These are phyloP conservation scores for Pyronema omphalodes DNA, from an alignment of 495 filamentous ascomycete genomes.

Conservation along the genomic window DNA sequence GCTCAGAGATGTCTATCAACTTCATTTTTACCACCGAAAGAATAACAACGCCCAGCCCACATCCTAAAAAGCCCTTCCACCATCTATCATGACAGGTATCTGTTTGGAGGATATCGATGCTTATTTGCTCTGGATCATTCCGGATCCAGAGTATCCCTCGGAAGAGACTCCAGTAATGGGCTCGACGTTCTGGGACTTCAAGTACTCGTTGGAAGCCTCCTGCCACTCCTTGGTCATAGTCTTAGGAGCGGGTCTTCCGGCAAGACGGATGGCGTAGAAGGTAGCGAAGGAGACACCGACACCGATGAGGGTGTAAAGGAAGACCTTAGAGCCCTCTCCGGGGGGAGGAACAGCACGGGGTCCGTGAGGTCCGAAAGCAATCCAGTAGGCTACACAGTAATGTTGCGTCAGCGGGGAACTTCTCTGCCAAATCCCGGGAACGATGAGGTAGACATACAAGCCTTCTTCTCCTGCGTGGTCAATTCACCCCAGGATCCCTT, in stretches of 20 bases:
- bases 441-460: conserved; percentile 48
- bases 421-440: background rate
- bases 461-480: conserved; percentile 94
- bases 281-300: conserved; percentile 39
- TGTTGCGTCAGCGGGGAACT: background rate
- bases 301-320: conserved; percentile 48
- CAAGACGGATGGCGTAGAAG: conserved; percentile 44
- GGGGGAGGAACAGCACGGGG: conserved; percentile 65
- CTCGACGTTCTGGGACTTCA: conserved; percentile 81
- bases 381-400: conserved; percentile 67
- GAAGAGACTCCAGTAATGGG: conserved; percentile 73
- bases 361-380: conserved; percentile 90
- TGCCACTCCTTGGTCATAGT: conserved; percentile 95
- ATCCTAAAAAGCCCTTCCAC: background rate
- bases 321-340: conserved; percentile 59
- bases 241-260: conserved; percentile 49
- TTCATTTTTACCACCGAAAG: background rate
- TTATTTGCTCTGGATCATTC: conserved; percentile 46
- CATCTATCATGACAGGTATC: conserved; percentile 5
- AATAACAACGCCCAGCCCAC: background rate
- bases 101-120: conserved; percentile 1
- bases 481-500: conserved; percentile 90
- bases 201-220: conserved; percentile 77
- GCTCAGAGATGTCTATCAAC: conserved; percentile 11
- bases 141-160: conserved; percentile 61